Percentiles rank a stretch among this genome's conserved stretches.
phyloP scores from a whole-genome alignment of 1,284 basidiomycete genomes.

The Tilletia horrida region DNA sequence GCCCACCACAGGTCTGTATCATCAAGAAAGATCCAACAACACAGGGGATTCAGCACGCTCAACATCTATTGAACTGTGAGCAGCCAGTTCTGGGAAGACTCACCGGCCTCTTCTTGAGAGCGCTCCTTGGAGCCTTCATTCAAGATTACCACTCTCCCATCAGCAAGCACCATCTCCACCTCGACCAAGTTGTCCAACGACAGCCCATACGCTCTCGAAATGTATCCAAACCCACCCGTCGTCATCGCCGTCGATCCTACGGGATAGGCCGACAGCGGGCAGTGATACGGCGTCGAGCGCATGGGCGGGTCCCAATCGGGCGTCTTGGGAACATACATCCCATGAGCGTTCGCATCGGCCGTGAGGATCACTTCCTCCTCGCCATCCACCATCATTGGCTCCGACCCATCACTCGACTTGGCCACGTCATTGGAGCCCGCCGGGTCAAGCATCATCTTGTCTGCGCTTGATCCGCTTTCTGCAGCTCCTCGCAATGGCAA shows the following conservation, averaged over 20 bases:
- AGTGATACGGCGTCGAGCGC: slow-evolving; percentile 34
- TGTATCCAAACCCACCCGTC: slow-evolving; percentile 82
- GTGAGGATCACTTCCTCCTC: no score
- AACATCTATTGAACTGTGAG: no score
- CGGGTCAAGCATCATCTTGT: no score
- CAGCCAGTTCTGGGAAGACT: no score
- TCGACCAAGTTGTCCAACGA: slow-evolving; percentile 46
- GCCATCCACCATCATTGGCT: no score
- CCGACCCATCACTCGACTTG: no score
- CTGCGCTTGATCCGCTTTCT: no score
- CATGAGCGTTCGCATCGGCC: no score
- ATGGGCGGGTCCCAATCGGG: slow-evolving; percentile 8
- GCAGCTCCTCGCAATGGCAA: background rate
- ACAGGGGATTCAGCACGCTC: no score
- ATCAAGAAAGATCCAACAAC: no score
- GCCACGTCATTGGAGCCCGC: no score
- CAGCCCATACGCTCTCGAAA: slow-evolving; percentile 75
- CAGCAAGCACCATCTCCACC: slow-evolving; percentile 49
- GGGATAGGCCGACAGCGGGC: slow-evolving; percentile 57
- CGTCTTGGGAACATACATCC: no score
- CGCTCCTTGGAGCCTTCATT: slow-evolving; percentile 35
- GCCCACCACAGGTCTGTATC: slow-evolving; percentile 78
- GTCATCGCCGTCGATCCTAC: slow-evolving; percentile 76
- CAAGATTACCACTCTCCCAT: slow-evolving; percentile 43
- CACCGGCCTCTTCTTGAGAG: slow-evolving; percentile 44